phyloP scores from a whole-genome alignment of 2,329 filamentous ascomycete genomes.

The Trematosphaeria pertusa region DNA sequence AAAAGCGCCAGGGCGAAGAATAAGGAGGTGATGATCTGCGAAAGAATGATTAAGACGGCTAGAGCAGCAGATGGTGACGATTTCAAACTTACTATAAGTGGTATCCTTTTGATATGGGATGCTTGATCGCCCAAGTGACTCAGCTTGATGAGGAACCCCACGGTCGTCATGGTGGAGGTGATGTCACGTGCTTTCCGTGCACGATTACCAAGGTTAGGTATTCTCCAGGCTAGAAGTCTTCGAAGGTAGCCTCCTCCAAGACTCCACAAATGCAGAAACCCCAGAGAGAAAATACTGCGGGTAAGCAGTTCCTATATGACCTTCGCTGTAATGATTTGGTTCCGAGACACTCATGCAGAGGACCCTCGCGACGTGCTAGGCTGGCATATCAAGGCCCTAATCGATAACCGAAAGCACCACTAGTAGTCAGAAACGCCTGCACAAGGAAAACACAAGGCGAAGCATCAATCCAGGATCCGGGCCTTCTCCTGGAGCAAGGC shows the following conservation, averaged over 20 bases:
- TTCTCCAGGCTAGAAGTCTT: too few relatives aligned
- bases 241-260: too few relatives aligned
- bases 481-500: background rate
- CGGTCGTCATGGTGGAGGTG: background rate
- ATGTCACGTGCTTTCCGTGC: background rate
- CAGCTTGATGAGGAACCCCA: background rate
- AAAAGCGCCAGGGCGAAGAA: background rate
- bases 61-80: background rate
- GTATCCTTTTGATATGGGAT: background rate
- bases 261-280: too few relatives aligned
- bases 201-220: too few relatives aligned
- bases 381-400: too few relatives aligned
- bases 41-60: background rate
- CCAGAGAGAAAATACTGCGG: background rate
- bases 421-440: too few relatives aligned
- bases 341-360: too few relatives aligned
- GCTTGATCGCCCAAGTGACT: background rate
- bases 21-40: conserved; percentile 2
- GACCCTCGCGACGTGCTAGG: too few relatives aligned
- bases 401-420: too few relatives aligned
- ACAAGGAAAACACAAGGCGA: background rate
- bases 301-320: background rate
- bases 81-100: background rate
- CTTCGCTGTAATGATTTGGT: too few relatives aligned
- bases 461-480: background rate